Percentiles rank a stretch among this genome's conserved stretches.
Conservation (phyloP, 129 eudicot species). For the Solidago caesia region DNA sequence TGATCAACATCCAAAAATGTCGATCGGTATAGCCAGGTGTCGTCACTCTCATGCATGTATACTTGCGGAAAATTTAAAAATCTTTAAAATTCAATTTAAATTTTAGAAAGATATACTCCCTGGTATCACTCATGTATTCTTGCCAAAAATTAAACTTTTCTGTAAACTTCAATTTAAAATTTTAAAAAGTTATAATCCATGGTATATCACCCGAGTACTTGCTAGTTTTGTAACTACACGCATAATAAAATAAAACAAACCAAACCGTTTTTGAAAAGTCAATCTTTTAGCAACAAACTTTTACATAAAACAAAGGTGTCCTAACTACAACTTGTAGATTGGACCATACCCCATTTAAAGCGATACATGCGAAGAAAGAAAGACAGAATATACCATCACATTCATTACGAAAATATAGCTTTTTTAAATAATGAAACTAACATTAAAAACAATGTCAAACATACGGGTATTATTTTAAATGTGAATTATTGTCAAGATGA, state of each 20-base stretch:
- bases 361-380: constrained; percentile 22
- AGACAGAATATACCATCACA: constrained; percentile 24
- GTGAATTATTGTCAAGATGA: too few species aligned
- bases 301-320: constrained; percentile 12
- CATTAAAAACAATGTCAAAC: background rate
- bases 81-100: too few species aligned
- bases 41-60: too few species aligned
- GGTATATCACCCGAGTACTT: background rate
- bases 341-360: constrained; percentile 28
- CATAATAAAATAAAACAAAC: constrained; percentile 1
- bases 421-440: constrained; percentile 19
- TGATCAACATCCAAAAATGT: too few species aligned
- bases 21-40: too few species aligned
- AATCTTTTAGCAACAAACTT: constrained; percentile 16
- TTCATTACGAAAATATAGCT: constrained; percentile 24
- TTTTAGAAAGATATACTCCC: too few species aligned
- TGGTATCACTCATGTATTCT: too few species aligned
- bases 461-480: background rate
- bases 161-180: too few species aligned
- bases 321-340: constrained; percentile 27
- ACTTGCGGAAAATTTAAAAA: too few species aligned
- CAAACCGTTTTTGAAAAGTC: constrained; percentile 3
- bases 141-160: too few species aligned
- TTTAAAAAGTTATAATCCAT: too few species aligned
- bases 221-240: background rate